These are phyloP conservation scores for Sphaerulina musiva DNA, from an alignment of 2,329 filamentous ascomycete genomes.

Conservation along the genomic window DNA sequence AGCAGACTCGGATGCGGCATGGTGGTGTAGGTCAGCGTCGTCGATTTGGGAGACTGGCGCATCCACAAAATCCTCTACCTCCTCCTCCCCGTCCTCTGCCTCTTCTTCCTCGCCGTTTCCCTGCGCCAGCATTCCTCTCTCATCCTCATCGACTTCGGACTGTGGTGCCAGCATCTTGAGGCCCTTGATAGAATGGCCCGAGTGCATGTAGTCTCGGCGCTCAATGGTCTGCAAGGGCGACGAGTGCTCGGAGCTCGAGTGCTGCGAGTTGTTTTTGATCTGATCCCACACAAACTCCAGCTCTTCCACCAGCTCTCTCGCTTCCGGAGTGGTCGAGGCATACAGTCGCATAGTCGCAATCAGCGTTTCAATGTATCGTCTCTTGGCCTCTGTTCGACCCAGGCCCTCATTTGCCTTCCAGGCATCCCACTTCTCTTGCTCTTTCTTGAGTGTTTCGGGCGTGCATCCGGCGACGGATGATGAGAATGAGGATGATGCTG, in stretches of 20 bases:
- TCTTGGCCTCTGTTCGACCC: constrained; percentile 85
- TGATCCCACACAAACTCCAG: constrained; percentile 99
- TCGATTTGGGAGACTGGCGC: constrained; percentile 44
- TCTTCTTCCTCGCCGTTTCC: constrained; percentile 46
- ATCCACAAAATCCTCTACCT: constrained; percentile 43
- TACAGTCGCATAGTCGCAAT: constrained; percentile 97
- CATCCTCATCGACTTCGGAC: constrained; percentile 56
- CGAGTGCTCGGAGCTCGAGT: constrained; percentile 28
- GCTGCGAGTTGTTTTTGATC: constrained; percentile 64
- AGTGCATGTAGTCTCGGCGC: constrained; percentile 32
- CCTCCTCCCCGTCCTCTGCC: constrained; percentile 35
- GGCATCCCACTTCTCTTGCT: constrained; percentile 61
- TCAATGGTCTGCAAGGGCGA: constrained; percentile 29
- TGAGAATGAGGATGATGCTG: constrained; percentile 2
- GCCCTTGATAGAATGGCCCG: constrained; percentile 21
- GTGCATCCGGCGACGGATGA: constrained; percentile 14
- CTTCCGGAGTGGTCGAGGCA: constrained; percentile 76
- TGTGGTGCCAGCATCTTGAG: constrained; percentile 69
- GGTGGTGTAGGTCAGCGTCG: constrained; percentile 26
- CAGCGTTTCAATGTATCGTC: constrained; percentile 83
- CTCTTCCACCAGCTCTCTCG: constrained; percentile 79
- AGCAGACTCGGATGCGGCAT: constrained; percentile 13
- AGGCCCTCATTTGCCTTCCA: constrained; percentile 85
- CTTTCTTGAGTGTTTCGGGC: constrained; percentile 24
- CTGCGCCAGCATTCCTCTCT: constrained; percentile 9